A percentile compares a stretch with the other conserved stretches of the same genome.
Evolutionary conservation across 2,329 filamentous ascomycete genomes (phyloP).

Genomic region (Phialophora expanda): DNA sequence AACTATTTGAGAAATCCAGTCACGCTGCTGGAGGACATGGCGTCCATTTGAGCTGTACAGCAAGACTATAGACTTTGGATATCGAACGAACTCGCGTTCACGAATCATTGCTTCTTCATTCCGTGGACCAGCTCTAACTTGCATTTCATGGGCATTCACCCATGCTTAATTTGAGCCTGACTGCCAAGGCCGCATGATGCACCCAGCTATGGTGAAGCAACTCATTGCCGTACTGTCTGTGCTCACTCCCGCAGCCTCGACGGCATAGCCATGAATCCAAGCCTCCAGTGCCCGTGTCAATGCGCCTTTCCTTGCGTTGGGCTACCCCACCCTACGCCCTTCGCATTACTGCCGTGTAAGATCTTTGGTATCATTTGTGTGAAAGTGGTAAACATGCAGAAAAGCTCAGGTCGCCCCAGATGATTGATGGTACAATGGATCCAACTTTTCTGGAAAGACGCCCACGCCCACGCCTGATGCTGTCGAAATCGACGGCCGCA

Average conservation of each 20-base stretch:
- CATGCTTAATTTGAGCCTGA: neutral
- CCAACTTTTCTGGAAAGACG: constrained; percentile 3
- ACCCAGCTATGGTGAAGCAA: neutral
- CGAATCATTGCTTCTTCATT: neutral
- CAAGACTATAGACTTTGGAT: constrained; percentile 5
- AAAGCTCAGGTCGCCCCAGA: constrained; percentile 8
- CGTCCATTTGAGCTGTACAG: neutral
- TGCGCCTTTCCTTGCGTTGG: neutral
- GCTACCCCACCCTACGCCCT: neutral
- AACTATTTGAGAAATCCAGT: neutral
- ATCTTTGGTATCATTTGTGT: neutral
- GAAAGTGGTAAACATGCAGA: constrained; percentile 5
- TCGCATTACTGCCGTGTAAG: neutral
- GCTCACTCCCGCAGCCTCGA: neutral
- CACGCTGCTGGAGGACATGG: neutral
- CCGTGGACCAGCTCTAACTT: neutral
- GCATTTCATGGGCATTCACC: neutral
- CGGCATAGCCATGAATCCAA: neutral
- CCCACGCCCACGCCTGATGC: neutral
- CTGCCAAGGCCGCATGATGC: neutral
- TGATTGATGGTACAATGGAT: constrained; percentile 24
- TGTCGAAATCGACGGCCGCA: neutral
- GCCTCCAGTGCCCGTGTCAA: neutral
- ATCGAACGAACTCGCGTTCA: constrained; percentile 1
- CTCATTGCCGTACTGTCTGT: neutral